Evolutionary conservation across 768 basidiomycete genomes (phyloP).

Genomic region (Boletales sp.): DNA sequence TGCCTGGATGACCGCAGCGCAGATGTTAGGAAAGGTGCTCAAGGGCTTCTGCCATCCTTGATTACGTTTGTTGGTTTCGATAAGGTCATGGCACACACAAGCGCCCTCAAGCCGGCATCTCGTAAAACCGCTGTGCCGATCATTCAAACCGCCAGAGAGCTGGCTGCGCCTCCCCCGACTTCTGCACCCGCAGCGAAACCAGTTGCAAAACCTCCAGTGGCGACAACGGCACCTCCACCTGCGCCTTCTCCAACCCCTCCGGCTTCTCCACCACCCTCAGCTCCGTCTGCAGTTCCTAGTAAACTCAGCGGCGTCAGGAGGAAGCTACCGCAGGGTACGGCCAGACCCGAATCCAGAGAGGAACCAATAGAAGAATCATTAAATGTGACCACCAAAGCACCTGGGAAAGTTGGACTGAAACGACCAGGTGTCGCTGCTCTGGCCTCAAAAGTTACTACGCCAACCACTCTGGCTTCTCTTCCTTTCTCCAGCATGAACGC

Average conservation of each 20-base stretch:
- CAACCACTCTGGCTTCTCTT: slow-evolving; percentile 30
- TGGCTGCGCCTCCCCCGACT: slow-evolving; percentile 32
- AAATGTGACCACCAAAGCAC: slow-evolving; percentile 26
- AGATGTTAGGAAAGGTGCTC: slow-evolving; percentile 91
- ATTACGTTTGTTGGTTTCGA: slow-evolving; percentile 77
- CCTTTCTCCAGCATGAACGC: slow-evolving; percentile 33
- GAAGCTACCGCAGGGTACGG: slow-evolving; percentile 61
- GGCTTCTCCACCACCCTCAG: slow-evolving; percentile 38
- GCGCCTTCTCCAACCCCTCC: slow-evolving; percentile 42
- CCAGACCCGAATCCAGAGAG: slow-evolving; percentile 41
- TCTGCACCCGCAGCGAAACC: slow-evolving; percentile 30
- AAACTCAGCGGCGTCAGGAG: slow-evolving; percentile 68
- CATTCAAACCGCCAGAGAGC: slow-evolving; percentile 75
- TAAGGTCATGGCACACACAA: slow-evolving; percentile 81
- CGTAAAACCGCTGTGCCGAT: slow-evolving; percentile 78
- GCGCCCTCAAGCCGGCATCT: slow-evolving; percentile 87
- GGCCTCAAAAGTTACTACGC: slow-evolving; percentile 30
- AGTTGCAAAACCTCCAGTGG: slow-evolving; percentile 19
- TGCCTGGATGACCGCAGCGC: slow-evolving; percentile 88
- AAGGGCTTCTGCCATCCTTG: slow-evolving; percentile 72
- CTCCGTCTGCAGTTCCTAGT: slow-evolving; percentile 24
- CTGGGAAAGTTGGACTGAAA: slow-evolving; percentile 41
- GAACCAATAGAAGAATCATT: slow-evolving; percentile 36
- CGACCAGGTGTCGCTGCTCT: slow-evolving; percentile 37
- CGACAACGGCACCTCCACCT: slow-evolving; percentile 20